Evolutionary conservation across 1,139 yeast species (phyloP), one percentile per base, ranked within the genome.

Genomic region (Waltiozyma sp.): DNA sequence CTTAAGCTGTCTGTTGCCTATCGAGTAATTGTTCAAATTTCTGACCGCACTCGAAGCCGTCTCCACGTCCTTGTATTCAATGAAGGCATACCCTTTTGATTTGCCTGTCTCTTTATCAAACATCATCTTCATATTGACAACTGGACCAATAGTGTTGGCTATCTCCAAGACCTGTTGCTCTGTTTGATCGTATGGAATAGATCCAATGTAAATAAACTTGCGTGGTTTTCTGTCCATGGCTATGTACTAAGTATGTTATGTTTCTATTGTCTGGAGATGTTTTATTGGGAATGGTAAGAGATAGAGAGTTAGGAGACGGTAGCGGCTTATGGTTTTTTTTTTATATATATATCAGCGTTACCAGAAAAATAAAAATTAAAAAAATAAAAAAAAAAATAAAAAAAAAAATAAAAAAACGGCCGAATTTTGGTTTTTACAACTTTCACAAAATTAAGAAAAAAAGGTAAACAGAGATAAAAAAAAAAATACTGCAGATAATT

Each of bases 31-130:
- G 60, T 86, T 85, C 52, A 89, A 67, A 63, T 89, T 91, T 46
- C 97, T 69, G 18, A 88, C 95, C 0, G 97, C 97, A 15, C 93
- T 80, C 2, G 86, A 80, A 1, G 96, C 96, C 0, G 96, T 84
- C 53, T 85, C 95, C 18, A 66, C 54, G 50, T 73, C 70, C 38
- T 47, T 43, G 38, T 84, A 89, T 52, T 84, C 89, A 19, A 89
- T 81, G 54, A 83, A 85, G 3, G 95, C 96, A 60, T 77, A 86
- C 1, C 97, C 97, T 60, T 83, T 87, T 16, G 95, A 85, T 57
- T 81, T 83, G 3, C 97, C 97, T 0, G 95, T 87, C 45, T 80
- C 79, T 38, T 85, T 82, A 60, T 89, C 97, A 59, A 89, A 86
- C 58, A 86, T 72, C 55, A 89, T 70, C 58, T 82, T 80, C 49